Base-by-base conservation (phyloP, 2,329 filamentous ascomycete genomes). In the Colletotrichum sidae region DNA sequence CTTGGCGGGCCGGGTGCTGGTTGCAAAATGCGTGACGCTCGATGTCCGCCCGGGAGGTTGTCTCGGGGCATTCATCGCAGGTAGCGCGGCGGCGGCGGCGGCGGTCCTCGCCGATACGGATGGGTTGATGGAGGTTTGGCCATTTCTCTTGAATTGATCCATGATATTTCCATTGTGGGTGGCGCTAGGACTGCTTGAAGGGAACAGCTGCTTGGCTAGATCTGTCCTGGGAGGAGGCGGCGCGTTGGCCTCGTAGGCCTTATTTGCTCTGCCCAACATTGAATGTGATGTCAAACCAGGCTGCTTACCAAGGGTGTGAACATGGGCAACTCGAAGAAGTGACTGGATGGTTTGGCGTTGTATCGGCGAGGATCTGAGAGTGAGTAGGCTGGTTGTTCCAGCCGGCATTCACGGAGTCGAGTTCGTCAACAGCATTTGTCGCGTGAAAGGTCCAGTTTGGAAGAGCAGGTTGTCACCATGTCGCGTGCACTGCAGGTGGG, bases 151-250 rank as follows among this genome's bases (percentile, higher is more conserved):
- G 69, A 86, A 78, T 59, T 83, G 82, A 51, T 85, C 80, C 60
- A 82, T 75, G 69, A 89, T 85, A 65, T 83, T 83, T 44, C 76
- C 76, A 73, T 81, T 79, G 6, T 74, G 76, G 13, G 74, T 71
- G 34, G 78, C 73, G 47, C 74, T 76, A 11, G 85, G 83, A 69
- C 83, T 88, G 74, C 84, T 88, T 1, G 87, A 88, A 4, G 86
- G 82, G 68, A 89, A 86, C 13, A 86, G 77, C 62, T 85, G 80
- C 73, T 88, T 87, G 5, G 80, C 75, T 47, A 85, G 73, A 52
- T 74, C 69, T 8, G 72, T 69, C 55, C 76, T 76, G 9, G 74
- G 73, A 25, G 72, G 71, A 6, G 75, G 63, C 60, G 77, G 72
- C 67, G 74, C 71, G 60, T 75, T 77, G 65, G 80, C 78, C 75